Percentiles rank a stretch among this genome's conserved stretches.
Conservation (phyloP, 225 moss, liverwort and hornwort species). For the Rhytidiadelphus loreus region DNA sequence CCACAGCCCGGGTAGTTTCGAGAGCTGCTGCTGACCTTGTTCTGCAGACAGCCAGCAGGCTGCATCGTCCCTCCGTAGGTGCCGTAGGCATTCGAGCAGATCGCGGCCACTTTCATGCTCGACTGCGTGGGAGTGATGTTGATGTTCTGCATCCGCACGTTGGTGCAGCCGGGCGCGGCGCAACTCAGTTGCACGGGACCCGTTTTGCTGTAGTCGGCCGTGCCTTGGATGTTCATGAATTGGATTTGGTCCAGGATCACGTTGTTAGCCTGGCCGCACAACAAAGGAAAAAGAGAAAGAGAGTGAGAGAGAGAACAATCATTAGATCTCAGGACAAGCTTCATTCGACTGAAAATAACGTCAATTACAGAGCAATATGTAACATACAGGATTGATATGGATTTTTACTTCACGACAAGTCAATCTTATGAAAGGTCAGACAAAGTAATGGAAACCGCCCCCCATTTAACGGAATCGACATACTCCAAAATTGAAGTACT, state of each 20-base stretch:
- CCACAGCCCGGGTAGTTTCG: neutral
- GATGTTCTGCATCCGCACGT: constrained; percentile 9
- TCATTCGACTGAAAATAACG: no score
- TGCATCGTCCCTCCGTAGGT: constrained; percentile 11
- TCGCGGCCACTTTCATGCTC: neutral
- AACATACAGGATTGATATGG: neutral
- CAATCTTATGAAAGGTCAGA: no score
- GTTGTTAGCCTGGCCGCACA: neutral
- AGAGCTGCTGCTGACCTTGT: neutral
- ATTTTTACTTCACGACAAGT: neutral
- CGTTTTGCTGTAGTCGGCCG: neutral
- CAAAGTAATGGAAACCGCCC: neutral
- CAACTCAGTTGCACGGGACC: constrained; percentile 7
- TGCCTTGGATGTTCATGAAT: neutral
- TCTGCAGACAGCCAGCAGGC: constrained; percentile 9
- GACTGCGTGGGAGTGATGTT: neutral
- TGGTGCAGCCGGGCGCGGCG: constrained; percentile 11
- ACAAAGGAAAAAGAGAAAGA: no score
- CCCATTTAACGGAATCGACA: neutral
- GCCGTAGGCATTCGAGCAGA: constrained; percentile 15
- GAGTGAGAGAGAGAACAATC: neutral
- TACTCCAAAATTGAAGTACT: no score
- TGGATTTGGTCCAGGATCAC: constrained; percentile 16
- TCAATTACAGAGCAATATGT: no score
- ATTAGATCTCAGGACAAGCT: neutral